Percentiles rank a stretch among this genome's conserved stretches.
phyloP scores from a whole-genome alignment of 148 eudicot genomes.

The Diospyros lotus region DNA sequence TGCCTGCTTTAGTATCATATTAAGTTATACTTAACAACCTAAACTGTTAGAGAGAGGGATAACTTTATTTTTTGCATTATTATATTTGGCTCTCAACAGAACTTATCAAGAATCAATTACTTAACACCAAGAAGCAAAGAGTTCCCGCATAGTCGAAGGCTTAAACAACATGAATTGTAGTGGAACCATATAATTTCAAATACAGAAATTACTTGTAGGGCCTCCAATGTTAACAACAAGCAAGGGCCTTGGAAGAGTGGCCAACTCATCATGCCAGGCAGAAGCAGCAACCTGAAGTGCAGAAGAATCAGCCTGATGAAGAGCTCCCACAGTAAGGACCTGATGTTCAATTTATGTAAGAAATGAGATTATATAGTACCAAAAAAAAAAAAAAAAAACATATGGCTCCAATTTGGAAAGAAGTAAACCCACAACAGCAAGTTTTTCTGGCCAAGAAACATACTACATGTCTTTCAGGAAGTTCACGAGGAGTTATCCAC shows the following conservation, averaged over 20 bases:
- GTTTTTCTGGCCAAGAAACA: conserved; percentile 19
- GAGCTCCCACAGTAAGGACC: conserved; percentile 87
- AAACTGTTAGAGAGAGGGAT: background rate
- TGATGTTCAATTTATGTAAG: conserved; percentile 17
- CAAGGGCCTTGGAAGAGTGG: conserved; percentile 53
- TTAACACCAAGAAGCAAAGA: background rate
- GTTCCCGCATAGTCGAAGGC: conserved; percentile 1
- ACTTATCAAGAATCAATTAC: background rate
- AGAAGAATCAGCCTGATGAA: conserved; percentile 73
- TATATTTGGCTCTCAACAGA: no score
- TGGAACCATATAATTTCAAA: background rate
- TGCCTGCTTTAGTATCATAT: no score
- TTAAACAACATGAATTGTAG: background rate
- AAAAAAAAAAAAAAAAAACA: background rate
- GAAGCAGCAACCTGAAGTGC: conserved; percentile 58
- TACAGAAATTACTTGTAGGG: conserved; percentile 56
- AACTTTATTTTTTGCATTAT: background rate
- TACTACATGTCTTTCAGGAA: conserved; percentile 78
- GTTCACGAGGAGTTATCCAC: conserved; percentile 77
- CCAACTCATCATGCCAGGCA: conserved; percentile 73
- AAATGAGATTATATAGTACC: conserved; percentile 5
- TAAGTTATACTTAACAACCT: no score
- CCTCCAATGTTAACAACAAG: conserved; percentile 92
- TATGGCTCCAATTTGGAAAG: background rate
- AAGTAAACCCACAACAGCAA: conserved; percentile 1